Conservation (phyloP, 2,329 filamentous ascomycete genomes). For the Trichophyton mentagrophytes region DNA sequence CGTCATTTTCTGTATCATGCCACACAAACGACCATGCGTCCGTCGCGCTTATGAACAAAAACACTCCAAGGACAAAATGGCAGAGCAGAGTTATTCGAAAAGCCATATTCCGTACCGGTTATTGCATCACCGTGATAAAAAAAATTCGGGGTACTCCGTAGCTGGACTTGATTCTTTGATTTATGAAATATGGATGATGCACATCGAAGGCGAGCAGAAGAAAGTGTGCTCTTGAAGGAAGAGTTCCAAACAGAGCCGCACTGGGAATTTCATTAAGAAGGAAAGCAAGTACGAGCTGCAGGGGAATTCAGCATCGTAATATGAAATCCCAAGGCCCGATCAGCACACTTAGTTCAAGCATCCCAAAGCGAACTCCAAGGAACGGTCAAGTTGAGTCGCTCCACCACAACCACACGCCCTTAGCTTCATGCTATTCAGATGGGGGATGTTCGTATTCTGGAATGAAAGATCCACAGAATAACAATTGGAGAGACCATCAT, state of each 20-base stretch:
- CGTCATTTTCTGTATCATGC: slow-evolving; percentile 4
- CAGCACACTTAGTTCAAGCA: neutral
- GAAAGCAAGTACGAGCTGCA: neutral
- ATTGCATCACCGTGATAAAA: neutral
- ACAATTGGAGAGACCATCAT: neutral
- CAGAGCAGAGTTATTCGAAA: neutral
- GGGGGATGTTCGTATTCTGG: neutral
- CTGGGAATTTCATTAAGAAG: neutral
- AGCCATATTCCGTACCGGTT: neutral
- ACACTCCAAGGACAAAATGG: neutral
- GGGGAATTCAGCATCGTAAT: slow-evolving; percentile 1
- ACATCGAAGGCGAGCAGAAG: neutral
- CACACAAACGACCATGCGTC: slow-evolving; percentile 7
- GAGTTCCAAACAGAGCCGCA: neutral
- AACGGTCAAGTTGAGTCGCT: neutral
- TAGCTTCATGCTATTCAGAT: neutral
- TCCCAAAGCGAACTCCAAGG: neutral
- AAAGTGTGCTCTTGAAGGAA: neutral
- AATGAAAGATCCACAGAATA: neutral
- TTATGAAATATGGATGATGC: neutral
- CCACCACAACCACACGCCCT: neutral
- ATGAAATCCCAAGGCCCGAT: neutral
- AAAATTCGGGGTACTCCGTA: neutral
- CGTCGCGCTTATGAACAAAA: neutral
- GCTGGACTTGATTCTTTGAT: neutral